Evolutionary conservation across 441 rosid genomes (phyloP), one percentile per base, ranked within the genome.

Genomic region (Erodium texanum): DNA sequence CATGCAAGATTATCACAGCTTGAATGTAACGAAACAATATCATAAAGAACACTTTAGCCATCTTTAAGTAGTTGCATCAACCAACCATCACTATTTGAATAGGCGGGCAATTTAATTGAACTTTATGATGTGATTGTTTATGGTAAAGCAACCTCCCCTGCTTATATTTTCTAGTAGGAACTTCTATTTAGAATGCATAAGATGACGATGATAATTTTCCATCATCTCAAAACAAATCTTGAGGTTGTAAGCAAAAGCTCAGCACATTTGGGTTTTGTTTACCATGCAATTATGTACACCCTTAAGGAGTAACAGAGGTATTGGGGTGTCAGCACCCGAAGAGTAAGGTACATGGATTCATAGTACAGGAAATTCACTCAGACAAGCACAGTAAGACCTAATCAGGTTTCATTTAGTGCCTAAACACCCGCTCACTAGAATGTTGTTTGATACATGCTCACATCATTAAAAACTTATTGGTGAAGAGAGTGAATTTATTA

Each of bases 381-480:
- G 18, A 50, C 20, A 62, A 24, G 65, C 15, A 38, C 19, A 62
- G 11, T 24, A 24, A 62, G 36, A 62, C 20, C 20, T 27, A 24
- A 27, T 62, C 19, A 24, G 65, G 11, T 62, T 27, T 62, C 29
- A 62, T 27, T 27, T 62, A 27, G 64, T 24, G 27, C 63, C 64
- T 1, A 24, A 61, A 61, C 12, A 56, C 12, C n/a, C 41, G 41
- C 41, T 36, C 41, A 36, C 34, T 24, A 23, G 7, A 4, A 62
- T 23, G 34, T 15, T 11, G 41, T 62, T 24, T 2, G n/a, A 62
- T 16, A 62, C n/a, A 62, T 14, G 14, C 15, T 11, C 18, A 12
- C 3, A 24, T 24, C 64, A 59, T 59, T 23, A 23, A 59, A 59
- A 19, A 59, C 64, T 45, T 59, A 59, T 12, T 24, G 8, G 15